phyloP scores from a whole-genome alignment of 1,139 yeast species.

The Diutina ranongensis region DNA sequence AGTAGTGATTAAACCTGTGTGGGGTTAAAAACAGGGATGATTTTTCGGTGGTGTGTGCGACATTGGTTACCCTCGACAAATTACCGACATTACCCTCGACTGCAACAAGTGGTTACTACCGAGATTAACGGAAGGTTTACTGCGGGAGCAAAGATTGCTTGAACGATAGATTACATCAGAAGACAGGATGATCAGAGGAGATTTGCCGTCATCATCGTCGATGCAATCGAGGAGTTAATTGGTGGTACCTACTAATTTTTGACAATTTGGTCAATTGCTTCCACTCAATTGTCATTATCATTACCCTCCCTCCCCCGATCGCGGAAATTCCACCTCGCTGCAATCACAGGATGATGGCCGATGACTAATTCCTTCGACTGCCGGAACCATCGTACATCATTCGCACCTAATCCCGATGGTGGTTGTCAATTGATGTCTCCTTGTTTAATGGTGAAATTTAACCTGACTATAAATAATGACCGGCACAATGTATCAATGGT shows the following conservation, averaged over 20 bases:
- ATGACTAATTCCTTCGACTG: no score
- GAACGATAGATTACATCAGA: slow-evolving; percentile 3
- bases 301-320: no score
- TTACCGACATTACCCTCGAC: not conserved
- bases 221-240: no score
- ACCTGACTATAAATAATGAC: not conserved
- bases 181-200: no score
- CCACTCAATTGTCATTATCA: not conserved
- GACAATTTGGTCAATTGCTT: not conserved
- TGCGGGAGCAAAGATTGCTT: slow-evolving; percentile 5
- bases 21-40: not conserved
- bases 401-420: not conserved
- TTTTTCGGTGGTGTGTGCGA: not conserved
- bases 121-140: not conserved
- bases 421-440: not conserved
- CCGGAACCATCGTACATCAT: not conserved
- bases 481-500: not conserved
- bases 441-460: not conserved
- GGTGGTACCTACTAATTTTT: no score
- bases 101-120: not conserved
- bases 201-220: no score
- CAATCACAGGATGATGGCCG: no score
- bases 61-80: not conserved
- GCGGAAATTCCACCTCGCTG: no score
- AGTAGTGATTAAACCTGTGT: not conserved